Evolutionary conservation across 2,329 filamentous ascomycete species (phyloP).

Genomic region (Gnomoniopsis sp.): DNA sequence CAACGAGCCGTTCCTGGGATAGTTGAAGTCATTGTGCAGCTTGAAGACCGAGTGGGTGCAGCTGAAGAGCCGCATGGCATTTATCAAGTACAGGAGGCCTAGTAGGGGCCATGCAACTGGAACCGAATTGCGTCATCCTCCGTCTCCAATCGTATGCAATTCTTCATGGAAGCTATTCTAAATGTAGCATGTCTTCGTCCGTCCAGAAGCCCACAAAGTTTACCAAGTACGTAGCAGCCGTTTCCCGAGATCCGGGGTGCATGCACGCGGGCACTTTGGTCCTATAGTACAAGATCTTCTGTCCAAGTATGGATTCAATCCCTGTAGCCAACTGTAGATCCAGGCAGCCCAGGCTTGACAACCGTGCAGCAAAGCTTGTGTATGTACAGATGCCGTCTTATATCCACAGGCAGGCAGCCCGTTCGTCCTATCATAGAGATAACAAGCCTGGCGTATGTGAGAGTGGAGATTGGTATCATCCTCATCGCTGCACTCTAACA

Average conservation of each 20-base stretch:
- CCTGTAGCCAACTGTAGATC: not conserved
- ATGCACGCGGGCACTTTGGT: too few relatives aligned
- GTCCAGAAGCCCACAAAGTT: not conserved
- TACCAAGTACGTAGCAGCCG: too few relatives aligned
- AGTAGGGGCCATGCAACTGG: not conserved
- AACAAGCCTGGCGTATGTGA: not conserved
- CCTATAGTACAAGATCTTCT: not conserved
- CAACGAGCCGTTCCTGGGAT: too few relatives aligned
- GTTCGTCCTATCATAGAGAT: not conserved
- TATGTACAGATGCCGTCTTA: not conserved
- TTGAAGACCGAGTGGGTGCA: not conserved
- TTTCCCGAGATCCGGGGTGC: not conserved
- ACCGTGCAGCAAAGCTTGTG: too few relatives aligned
- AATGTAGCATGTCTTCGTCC: not conserved
- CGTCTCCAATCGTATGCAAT: constrained; percentile 4
- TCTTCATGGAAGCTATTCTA: constrained; percentile 5
- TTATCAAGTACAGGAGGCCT: too few relatives aligned
- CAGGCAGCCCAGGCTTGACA: not conserved
- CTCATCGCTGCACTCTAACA: not conserved
- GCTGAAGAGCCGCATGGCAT: too few relatives aligned
- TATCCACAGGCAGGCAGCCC: not conserved
- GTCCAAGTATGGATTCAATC: not conserved
- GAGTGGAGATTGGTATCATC: constrained; percentile 4
- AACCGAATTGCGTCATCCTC: constrained; percentile 3
- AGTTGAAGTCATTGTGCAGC: not conserved